phyloP scores from a whole-genome alignment of 768 basidiomycete species.

The Cystofilobasidium bisporidii region DNA sequence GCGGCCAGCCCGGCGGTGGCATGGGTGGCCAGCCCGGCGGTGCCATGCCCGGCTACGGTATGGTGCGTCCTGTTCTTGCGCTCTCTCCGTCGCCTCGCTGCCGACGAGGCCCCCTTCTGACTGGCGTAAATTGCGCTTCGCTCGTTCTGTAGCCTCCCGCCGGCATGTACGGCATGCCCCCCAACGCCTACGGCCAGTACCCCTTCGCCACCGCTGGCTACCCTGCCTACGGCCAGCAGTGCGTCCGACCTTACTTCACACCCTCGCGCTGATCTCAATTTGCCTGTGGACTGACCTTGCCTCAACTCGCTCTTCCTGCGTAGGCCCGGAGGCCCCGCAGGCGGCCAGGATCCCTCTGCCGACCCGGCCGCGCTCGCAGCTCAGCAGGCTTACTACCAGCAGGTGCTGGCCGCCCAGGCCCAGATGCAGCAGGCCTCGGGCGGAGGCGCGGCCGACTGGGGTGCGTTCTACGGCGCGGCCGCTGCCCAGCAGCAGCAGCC shows the following conservation, averaged over 20 bases:
- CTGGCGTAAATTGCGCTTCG: neutral
- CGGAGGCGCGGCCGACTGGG: conserved; percentile 10
- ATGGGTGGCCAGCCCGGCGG: conserved; percentile 28
- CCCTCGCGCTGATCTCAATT: neutral
- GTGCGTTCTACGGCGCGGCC: conserved; percentile 14
- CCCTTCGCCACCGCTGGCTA: conserved; percentile 24
- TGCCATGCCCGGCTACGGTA: conserved; percentile 27
- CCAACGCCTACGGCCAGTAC: conserved; percentile 29
- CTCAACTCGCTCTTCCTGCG: neutral
- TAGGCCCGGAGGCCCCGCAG: conserved; percentile 26
- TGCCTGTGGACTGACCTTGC: neutral
- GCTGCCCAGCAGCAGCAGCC: conserved; percentile 12
- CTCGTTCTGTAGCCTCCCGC: conserved; percentile 7
- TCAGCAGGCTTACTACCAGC: conserved; percentile 29
- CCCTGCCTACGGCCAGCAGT: conserved; percentile 24
- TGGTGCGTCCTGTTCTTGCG: conserved; percentile 10
- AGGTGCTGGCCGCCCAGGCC: conserved; percentile 22
- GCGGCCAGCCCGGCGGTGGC: conserved; percentile 26
- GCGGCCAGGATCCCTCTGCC: conserved; percentile 7
- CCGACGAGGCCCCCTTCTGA: neutral
- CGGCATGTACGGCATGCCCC: conserved; percentile 29
- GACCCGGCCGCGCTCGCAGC: conserved; percentile 27
- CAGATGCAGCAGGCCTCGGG: conserved; percentile 2
- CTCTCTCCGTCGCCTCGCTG: neutral
- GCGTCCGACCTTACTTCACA: neutral